Evolutionary conservation across 345 rosid species (phyloP).

Genomic region (Camelina sativa): DNA sequence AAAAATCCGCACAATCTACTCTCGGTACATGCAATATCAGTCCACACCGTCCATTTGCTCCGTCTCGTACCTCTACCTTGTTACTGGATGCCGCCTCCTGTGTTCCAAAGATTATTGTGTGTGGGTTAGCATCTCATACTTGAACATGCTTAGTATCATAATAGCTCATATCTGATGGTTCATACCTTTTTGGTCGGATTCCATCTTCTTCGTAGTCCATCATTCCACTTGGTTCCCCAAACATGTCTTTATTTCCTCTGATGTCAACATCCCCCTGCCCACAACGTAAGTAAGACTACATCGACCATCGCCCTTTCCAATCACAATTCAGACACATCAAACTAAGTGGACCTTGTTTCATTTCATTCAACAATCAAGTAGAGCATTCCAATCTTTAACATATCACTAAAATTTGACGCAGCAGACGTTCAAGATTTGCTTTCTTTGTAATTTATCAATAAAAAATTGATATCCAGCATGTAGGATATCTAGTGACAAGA

Average conservation of each 20-base stretch:
- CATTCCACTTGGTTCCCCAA: constrained; percentile 97
- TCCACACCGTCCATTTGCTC: constrained; percentile 11
- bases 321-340: constrained; percentile 8
- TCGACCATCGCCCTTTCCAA: constrained; percentile 54
- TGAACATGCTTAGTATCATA: constrained; percentile 9
- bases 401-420: not conserved
- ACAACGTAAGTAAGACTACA: constrained; percentile 96
- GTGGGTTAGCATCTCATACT: constrained; percentile 10
- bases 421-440: not conserved
- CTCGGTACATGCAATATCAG: not conserved
- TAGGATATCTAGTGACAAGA: not conserved
- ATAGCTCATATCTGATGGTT: not conserved
- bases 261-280: constrained; percentile 92
- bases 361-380: constrained; percentile 11
- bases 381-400: not conserved
- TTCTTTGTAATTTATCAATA: not conserved
- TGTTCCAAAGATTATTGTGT: constrained; percentile 2
- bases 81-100: constrained; percentile 45
- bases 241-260: constrained; percentile 91
- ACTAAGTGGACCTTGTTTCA: constrained; percentile 3
- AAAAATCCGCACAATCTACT: not conserved
- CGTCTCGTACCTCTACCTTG: constrained; percentile 13
- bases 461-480: not conserved
- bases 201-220: constrained; percentile 97
- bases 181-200: constrained; percentile 93